Evolutionary conservation across 2,329 filamentous ascomycete species (phyloP), one percentile per base, ranked within the genome.

Genomic region (Aspergillus unguis): DNA sequence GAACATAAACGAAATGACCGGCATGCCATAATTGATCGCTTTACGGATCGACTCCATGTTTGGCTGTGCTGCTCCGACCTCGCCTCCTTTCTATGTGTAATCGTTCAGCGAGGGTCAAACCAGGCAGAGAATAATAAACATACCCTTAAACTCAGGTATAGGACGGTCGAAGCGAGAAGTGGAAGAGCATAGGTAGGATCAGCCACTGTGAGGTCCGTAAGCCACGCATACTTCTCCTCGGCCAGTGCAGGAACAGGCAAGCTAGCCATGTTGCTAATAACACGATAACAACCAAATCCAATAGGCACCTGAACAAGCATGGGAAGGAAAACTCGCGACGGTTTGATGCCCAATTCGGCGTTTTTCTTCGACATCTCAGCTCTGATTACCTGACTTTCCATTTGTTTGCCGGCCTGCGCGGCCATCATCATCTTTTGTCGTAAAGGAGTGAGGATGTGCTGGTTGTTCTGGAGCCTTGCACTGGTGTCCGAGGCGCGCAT

Each of bases 121-220:
- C 9, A 25, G 8, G 33, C 23, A 17, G 10, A 52, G 25, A 27
- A 29, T 23, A 11, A 44, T 43, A 17, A 17, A 72, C 77, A 54
- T 75, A 85, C 84, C 74, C 77, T 78, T 52, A 90, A 73, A 46
- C 83, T 79, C 28, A 76, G 60, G 59, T 80, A 81, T 70, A 87
- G 80, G 49, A 83, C 65, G 6, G 66, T 70, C 1, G 84, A 80
- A 3, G 85, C 83, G 1, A 79, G 52, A 2, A 83, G 57, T 1
- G 94, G 94, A 31, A 97, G 74, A 37, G 94, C 69, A 61, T 83
- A 92, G 63, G 80, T 86, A 0, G 94, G 92, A 70, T 99, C 94
- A 2, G 82, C 70, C 25, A 84, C 66, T 0, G 90, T 86, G 57
- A 99, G 72, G 69, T 97, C 88, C 1, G 76, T 73, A 60, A 97